Evolutionary conservation across 768 basidiomycete genomes (phyloP), one percentile per base, ranked within the genome.

Genomic region (Fomitopsis pulvina): DNA sequence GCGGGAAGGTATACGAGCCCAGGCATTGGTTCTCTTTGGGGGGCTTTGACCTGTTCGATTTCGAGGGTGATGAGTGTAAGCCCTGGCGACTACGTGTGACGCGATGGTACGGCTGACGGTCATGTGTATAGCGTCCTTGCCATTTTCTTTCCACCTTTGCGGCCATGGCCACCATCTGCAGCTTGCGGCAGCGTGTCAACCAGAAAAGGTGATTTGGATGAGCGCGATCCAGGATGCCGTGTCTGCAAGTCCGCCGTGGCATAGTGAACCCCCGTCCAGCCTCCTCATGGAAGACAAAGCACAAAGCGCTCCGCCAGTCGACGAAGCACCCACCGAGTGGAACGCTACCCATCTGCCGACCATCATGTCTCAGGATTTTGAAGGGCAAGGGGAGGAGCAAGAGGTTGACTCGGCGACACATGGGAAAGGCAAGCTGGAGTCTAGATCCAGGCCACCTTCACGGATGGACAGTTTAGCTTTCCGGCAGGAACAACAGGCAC

Each of bases 141-240:
- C 92, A 11, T 86, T 81, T 41, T 63, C 68, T 39, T 88, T 97
- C 66, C 83, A 87, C 44, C 68, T 96, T 14, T 78, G 74, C 9
- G 77, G 75, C 39, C 75, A 74, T 47, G 82, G 83, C 5, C 83
- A 89, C 60, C 76, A 81, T 51, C 87, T 95, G 58, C 92, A 96
- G 62, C 68, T 97, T 26, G 90, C 90, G 6, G 89, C 90, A 0
- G 79, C 90, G 14, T 94, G 92, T 63, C 76, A 71, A 59, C 76
- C 72, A 29, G 95, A 98, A 68, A 94, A 92, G 69, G 78, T 81
- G 24, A 71, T 87, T n/a, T 98, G 95, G 95, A 68, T 93, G 48
- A 68, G 71, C 27, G 80, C 81, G 4, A 79, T 96, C 43, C 72
- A 69, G 48, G 72, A 78, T 39, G 75, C 84, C 12, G 63, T 66